These are phyloP conservation scores for Meira nashicola DNA, from an alignment of 1,284 basidiomycete genomes.

Conservation along the genomic window DNA sequence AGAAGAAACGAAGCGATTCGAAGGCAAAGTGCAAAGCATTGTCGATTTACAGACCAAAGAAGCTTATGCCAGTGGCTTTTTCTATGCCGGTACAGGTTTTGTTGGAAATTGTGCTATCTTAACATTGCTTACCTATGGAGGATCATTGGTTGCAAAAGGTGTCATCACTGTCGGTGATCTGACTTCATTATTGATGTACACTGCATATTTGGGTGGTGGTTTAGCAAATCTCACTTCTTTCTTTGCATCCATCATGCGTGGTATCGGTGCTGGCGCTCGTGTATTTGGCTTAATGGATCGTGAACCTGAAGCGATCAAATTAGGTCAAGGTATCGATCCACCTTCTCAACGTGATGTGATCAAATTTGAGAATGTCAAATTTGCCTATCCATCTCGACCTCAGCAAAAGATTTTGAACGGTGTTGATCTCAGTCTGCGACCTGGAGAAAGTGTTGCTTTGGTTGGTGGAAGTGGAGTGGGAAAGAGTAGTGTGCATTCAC, in stretches of 20 bases:
- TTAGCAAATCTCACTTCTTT: slow-evolving; percentile 55
- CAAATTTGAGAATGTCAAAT: slow-evolving; percentile 54
- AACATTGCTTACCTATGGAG: slow-evolving; percentile 85
- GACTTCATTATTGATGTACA: slow-evolving; percentile 78
- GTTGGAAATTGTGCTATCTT: slow-evolving; percentile 90
- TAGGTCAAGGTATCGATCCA: slow-evolving; percentile 28
- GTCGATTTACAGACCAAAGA: slow-evolving; percentile 77
- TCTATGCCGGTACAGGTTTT: slow-evolving; percentile 81
- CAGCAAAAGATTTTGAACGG: slow-evolving; percentile 51
- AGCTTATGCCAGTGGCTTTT: slow-evolving; percentile 82
- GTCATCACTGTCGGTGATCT: slow-evolving; percentile 64
- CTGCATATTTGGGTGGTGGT: slow-evolving; percentile 74
- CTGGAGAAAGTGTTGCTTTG: slow-evolving; percentile 50
- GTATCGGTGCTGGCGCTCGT: slow-evolving; percentile 83
- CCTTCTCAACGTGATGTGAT: slow-evolving; percentile 28
- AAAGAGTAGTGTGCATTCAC: slow-evolving; percentile 75
- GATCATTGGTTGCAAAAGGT: slow-evolving; percentile 79
- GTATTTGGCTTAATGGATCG: slow-evolving; percentile 85
- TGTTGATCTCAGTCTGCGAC: slow-evolving; percentile 51
- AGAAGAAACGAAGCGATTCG: slow-evolving; percentile 63
- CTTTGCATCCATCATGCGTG: slow-evolving; percentile 59
- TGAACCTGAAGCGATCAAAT: slow-evolving; percentile 42
- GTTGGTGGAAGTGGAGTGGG: slow-evolving; percentile 54
- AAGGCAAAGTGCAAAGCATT: slow-evolving; percentile 63
- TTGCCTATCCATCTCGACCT: slow-evolving; percentile 54